phyloP scores from a whole-genome alignment of 2,329 filamentous ascomycete species.

The Cytospora piceae region DNA sequence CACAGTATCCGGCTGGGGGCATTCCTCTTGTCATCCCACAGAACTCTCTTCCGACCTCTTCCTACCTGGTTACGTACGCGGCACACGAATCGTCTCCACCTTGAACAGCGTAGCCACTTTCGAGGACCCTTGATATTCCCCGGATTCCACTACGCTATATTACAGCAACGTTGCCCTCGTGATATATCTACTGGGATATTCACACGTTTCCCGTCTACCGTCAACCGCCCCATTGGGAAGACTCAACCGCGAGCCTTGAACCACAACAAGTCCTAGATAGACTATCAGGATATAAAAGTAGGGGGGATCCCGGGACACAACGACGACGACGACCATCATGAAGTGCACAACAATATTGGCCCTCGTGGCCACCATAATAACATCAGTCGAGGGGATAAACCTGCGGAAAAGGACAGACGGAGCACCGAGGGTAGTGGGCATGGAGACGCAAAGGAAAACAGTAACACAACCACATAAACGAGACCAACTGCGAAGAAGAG shows the following conservation, averaged over 20 bases:
- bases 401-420: constrained; percentile 39
- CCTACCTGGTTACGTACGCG: constrained; percentile 26
- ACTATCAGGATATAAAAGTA: background rate
- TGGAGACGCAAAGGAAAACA: constrained; percentile 48
- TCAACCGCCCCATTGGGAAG: constrained; percentile 11
- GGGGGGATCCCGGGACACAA: background rate
- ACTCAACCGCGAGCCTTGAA: background rate
- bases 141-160: constrained; percentile 6
- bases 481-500: constrained; percentile 52
- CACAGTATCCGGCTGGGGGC: constrained; percentile 5
- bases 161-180: constrained; percentile 15
- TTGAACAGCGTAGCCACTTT: constrained; percentile 16
- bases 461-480: constrained; percentile 47
- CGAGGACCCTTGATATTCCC: constrained; percentile 15
- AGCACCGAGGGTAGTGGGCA: constrained; percentile 49
- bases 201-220: background rate
- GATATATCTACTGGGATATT: constrained; percentile 12
- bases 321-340: constrained; percentile 39
- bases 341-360: constrained; percentile 40
- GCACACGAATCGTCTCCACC: constrained; percentile 29
- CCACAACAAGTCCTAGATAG: background rate
- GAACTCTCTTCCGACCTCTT: background rate
- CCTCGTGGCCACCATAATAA: constrained; percentile 38
- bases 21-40: background rate
- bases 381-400: constrained; percentile 36